Base-by-base conservation (phyloP, 164 flowering plant species). In the Kingdonia uniflora region DNA sequence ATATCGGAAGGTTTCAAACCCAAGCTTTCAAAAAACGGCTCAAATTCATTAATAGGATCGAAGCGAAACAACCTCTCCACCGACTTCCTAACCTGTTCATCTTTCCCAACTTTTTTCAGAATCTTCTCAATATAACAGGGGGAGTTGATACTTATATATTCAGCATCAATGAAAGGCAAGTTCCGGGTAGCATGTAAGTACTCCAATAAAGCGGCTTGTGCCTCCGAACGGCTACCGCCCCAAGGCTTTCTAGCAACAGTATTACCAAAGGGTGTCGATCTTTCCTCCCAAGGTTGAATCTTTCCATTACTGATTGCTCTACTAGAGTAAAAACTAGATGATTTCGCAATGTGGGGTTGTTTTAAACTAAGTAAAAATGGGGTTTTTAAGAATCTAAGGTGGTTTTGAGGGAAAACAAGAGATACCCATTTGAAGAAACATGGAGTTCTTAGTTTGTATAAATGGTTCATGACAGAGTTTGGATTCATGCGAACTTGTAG, bases 11-110 rank as follows among this genome's bases (percentile, higher is more conserved):
- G 80, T 17, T 15, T 39, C 67, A 81, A 68, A 43, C 87, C 87
- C 60, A 84, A 55, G 43, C 85, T 84, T 69, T 84, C 87, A 17
- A 81, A 72, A 47, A 81, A 84, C 0, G 91, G 82, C 39, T 83
- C 84, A 46, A 74, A 80, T 60, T 80, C 84, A 52, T 83, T 80
- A 29, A 84, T 76, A 15, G 85, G 92, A 55, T 80, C 47, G 59
- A 72, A 85, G 0, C 80, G 55, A 22, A 84, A 59, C 45, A 56
- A 78, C 50, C 42, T 75, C 0, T 71, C 47, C 15, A 84, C 19
- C 1, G 77, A 62, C n/a, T 66, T 61, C 0, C 58, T 26, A 2
- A 72, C 60, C 29, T 74, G 72, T 11, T 75, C 47, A 23, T 71
- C 76, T 20, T 13, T 41, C 20, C 74, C 77, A 11, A 81, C 57